phyloP scores from a whole-genome alignment of 306 rosid genomes.

The Mimosa bimucronata region DNA sequence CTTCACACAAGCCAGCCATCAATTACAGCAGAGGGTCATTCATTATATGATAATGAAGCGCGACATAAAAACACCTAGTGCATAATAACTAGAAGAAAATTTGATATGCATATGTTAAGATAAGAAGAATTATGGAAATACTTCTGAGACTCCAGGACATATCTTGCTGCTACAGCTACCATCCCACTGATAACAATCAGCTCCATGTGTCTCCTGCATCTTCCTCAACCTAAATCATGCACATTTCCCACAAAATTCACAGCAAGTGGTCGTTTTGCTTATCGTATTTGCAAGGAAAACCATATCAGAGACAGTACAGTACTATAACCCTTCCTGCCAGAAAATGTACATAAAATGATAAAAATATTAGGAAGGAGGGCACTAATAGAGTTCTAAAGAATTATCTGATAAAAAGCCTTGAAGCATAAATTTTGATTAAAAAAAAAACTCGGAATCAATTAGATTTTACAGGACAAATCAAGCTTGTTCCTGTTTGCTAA shows the following conservation, averaged over 20 bases:
- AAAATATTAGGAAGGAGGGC: neutral
- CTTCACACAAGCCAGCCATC: too few relatives aligned
- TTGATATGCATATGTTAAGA: too few relatives aligned
- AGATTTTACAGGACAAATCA: neutral
- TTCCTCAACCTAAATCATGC: neutral
- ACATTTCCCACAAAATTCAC: neutral
- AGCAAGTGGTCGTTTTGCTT: neutral
- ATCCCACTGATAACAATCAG: neutral
- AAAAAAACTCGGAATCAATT: neutral
- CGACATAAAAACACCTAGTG: too few relatives aligned
- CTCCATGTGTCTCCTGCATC: neutral
- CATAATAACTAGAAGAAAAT: too few relatives aligned
- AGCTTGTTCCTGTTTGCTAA: neutral
- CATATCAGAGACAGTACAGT: neutral
- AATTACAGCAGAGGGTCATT: too few relatives aligned
- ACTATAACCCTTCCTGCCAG: neutral
- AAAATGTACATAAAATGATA: neutral
- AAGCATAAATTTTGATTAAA: neutral
- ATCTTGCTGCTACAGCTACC: too few relatives aligned
- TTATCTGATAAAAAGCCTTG: neutral
- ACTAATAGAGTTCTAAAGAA: neutral
- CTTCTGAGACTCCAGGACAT: too few relatives aligned
- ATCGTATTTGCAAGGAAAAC: neutral
- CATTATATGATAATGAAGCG: too few relatives aligned
- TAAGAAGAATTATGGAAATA: too few relatives aligned